Evolutionary conservation across 2,329 filamentous ascomycete genomes (phyloP), one percentile per base, ranked within the genome.

Genomic region (Helotiales sp.): DNA sequence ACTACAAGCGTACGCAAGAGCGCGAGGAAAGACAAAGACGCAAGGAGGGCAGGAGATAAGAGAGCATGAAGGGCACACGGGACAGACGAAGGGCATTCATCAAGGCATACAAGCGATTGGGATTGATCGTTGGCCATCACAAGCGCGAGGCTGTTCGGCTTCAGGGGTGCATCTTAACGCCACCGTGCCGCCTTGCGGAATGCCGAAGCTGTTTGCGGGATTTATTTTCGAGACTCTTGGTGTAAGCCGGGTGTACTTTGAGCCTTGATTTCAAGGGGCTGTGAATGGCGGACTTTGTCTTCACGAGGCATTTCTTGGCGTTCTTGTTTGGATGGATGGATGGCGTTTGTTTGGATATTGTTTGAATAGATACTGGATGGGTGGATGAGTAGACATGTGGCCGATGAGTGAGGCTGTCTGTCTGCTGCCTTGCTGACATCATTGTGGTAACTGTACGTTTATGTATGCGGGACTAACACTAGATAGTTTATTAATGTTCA

Each of bases 1-100:
- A 73, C 22, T 69, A 71, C 61, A 61, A 66, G 17, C 61, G 61
- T 7, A 37, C 49, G 4, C 40, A 62, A 54, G 43, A 63, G 3
- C 24, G 26, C 1, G 20, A 52, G 24, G 40, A 60, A 22, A 13
- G 10, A 60, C 57, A 45, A 43, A 60, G 37, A 30, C 30, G 22
- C 3, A 60, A 10, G 26, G 57, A 20, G 17, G 20, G 17, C 3
- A 22, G 32, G 40, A 2, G 57, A 60, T n/a, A n/a, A n/a, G n/a
- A 45, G 37, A 24, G 28, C 17, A 37, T 34, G 30, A 47, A 15
- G 57, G 34, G 32, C 55, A 45, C 24, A 55, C 11, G 11, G 17
- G 28, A 17, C 7, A 26, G 20, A 59, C 22, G 13, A 43, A 28
- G 55, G 55, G 32, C 40, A 45, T 8, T 30, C 34, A 13, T 28